These are phyloP conservation scores for Phytophthora parvispora DNA, from an alignment of 352 stramenopile genomes.

Conservation along the genomic window DNA sequence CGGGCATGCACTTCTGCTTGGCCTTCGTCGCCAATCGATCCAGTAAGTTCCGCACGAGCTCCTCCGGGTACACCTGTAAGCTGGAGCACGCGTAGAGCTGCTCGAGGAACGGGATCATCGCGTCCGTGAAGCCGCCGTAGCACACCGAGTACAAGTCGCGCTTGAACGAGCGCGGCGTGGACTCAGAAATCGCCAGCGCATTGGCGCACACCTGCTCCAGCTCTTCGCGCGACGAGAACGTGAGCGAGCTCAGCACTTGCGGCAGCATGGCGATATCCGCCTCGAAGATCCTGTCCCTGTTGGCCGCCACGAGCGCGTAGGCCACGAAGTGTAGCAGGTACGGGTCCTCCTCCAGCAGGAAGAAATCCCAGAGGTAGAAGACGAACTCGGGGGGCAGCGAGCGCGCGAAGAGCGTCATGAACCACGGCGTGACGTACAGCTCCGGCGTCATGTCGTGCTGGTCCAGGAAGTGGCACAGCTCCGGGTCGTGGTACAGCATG, in stretches of 20 bases:
- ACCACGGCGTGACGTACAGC: slow-evolving; percentile 95
- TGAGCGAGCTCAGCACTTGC: slow-evolving; percentile 83
- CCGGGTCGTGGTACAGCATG: slow-evolving; percentile 94
- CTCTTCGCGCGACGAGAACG: slow-evolving; percentile 64
- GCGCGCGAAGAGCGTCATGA: slow-evolving; percentile 95
- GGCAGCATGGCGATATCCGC: slow-evolving; percentile 84
- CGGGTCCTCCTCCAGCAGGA: slow-evolving; percentile 90
- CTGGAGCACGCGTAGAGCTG: slow-evolving; percentile 82
- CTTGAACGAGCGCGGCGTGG: slow-evolving; percentile 82
- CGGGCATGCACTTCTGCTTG: slow-evolving; percentile 26
- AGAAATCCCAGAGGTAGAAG: slow-evolving; percentile 94
- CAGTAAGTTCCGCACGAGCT: slow-evolving; percentile 83
- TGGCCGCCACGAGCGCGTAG: slow-evolving; percentile 78
- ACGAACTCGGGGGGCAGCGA: slow-evolving; percentile 79
- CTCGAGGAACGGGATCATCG: slow-evolving; percentile 73
- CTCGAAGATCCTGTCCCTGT: slow-evolving; percentile 67
- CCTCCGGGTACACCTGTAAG: slow-evolving; percentile 85
- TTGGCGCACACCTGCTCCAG: slow-evolving; percentile 65
- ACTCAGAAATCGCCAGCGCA: slow-evolving; percentile 67
- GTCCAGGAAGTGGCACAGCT: slow-evolving; percentile 90
- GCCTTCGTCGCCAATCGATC: slow-evolving; percentile 49
- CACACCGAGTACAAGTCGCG: slow-evolving; percentile 87
- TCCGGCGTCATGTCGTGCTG: slow-evolving; percentile 94
- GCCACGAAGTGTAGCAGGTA: slow-evolving; percentile 93
- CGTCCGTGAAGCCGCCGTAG: slow-evolving; percentile 79